Evolutionary conservation across 2,329 filamentous ascomycete species (phyloP), one percentile per base, ranked within the genome.

Genomic region (Gremmenia infestans): DNA sequence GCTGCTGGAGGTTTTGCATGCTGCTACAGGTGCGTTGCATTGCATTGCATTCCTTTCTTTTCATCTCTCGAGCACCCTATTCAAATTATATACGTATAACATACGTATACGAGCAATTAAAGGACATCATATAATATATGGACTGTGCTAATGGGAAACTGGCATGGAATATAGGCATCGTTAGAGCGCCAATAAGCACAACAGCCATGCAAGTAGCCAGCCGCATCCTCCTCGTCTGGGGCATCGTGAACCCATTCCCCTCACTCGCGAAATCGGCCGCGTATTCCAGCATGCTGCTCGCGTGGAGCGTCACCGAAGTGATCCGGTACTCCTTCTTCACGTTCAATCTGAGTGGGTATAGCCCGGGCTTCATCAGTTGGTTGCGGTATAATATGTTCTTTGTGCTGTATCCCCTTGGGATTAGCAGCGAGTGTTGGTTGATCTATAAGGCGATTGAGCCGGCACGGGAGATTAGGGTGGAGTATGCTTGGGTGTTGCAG

Each of bases 271-370:
- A 74, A 51, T 82, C 78, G 60, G 74, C 80, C 19, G 82, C 80
- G 54, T 95, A 92, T 78, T 78, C 83, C 63, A 81, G 80, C 66
- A 91, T 96, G 89, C 80, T 97, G 56, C 68, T 87, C 54, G 92
- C 94, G 35, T 97, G 94, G 93, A 87, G 85, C 61, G 72, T 90
- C 57, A 97, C 94, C 58, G 94, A 99, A 76, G 88, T 96, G 52
- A 87, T 97, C 66, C 87, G 94, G 53, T 99, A 99, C 80, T 82
- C 83, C 48, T 99, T 89, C 79, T 97, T 97, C 71, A 88, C 89
- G 37, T 79, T 91, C 66, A 85, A 83, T 65, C 81, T 94, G 35
- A 75, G 78, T 60, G 79, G 82, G 28, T 70, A 74, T 57, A 82
- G 88, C 32, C 89, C 91, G 0, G 70, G 67, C 0, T 76, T 79